Percentiles rank a stretch among this genome's conserved stretches.
Evolutionary conservation across 192 early-diverging fungal species (phyloP).

Genomic region (Gaertneriomyces semiglobifer): DNA sequence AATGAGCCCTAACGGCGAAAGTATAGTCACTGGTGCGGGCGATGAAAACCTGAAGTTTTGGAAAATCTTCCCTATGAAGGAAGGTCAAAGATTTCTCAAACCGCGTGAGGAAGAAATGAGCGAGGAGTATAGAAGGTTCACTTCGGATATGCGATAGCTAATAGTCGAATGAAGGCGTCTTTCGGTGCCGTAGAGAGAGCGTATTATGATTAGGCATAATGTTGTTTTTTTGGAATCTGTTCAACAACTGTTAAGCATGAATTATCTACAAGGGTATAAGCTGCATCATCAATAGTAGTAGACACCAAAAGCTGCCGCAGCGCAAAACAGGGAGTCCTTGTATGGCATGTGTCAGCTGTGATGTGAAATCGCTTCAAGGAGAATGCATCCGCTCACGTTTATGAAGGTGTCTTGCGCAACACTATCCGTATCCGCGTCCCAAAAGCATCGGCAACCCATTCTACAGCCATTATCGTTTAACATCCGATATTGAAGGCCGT

Average conservation of each 20-base stretch:
- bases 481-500: not conserved
- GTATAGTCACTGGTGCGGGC: slow-evolving; percentile 37
- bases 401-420: slow-evolving; percentile 58
- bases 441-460: slow-evolving; percentile 59
- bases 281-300: not conserved
- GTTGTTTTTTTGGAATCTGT: too few relatives aligned
- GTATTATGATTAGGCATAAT: too few relatives aligned
- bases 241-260: not conserved
- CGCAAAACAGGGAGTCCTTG: slow-evolving; percentile 56
- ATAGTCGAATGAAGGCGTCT: too few relatives aligned
- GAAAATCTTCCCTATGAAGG: slow-evolving; percentile 30
- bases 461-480: slow-evolving; percentile 20
- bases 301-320: slow-evolving; percentile 34
- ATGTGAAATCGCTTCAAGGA: not conserved
- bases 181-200: too few relatives aligned
- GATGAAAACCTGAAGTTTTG: slow-evolving; percentile 47
- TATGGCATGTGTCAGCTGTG: not conserved
- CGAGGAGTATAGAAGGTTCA: slow-evolving; percentile 8
- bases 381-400: slow-evolving; percentile 39
- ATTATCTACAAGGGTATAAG: slow-evolving; percentile 3
- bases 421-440: slow-evolving; percentile 64
- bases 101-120: slow-evolving; percentile 2
- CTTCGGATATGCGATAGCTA: slow-evolving; percentile 7
- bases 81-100: slow-evolving; percentile 15
- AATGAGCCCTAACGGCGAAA: slow-evolving; percentile 42